Percentiles rank a stretch among this genome's conserved stretches.
These are phyloP conservation scores for Cordyceps javanica DNA, from an alignment of 2,329 filamentous ascomycete genomes.

Conservation along the genomic window DNA sequence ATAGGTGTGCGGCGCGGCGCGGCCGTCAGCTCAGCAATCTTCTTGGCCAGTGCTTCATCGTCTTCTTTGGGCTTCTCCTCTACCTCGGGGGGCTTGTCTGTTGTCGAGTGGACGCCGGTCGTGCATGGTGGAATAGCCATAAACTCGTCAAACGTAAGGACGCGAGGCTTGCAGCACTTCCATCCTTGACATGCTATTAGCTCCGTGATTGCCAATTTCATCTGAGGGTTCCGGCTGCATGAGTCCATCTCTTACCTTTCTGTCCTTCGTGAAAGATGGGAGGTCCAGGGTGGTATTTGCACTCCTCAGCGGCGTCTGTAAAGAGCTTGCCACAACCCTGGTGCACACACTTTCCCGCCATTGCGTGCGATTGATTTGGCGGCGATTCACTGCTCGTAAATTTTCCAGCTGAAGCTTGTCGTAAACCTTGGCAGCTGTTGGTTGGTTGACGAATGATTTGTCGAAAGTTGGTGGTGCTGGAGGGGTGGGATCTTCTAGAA, in stretches of 20 bases:
- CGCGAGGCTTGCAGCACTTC: slow-evolving; percentile 97
- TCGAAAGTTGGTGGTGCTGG: neutral
- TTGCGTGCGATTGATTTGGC: slow-evolving; percentile 24
- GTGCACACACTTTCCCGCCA: slow-evolving; percentile 88
- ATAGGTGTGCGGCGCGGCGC: slow-evolving; percentile 32
- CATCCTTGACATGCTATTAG: slow-evolving; percentile 56
- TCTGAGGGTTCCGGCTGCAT: neutral
- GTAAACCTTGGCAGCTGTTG: neutral
- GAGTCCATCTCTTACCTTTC: slow-evolving; percentile 61
- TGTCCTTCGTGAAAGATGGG: slow-evolving; percentile 97
- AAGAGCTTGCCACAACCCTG: slow-evolving; percentile 91
- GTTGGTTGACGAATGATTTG: neutral
- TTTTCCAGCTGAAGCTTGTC: neutral
- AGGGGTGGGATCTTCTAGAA: slow-evolving; percentile 30
- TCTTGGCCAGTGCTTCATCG: slow-evolving; percentile 34
- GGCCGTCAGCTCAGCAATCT: slow-evolving; percentile 49
- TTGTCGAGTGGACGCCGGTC: slow-evolving; percentile 83
- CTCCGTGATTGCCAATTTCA: neutral
- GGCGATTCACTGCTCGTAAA: neutral
- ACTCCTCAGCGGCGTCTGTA: slow-evolving; percentile 74
- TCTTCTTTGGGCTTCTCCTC: slow-evolving; percentile 50
- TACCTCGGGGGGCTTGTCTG: slow-evolving; percentile 60
- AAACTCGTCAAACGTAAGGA: slow-evolving; percentile 98
- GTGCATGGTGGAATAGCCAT: slow-evolving; percentile 89
- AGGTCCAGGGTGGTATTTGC: slow-evolving; percentile 86